Conservation (phyloP, 176 grass and related monocot genomes). For the Triticum urartu region DNA sequence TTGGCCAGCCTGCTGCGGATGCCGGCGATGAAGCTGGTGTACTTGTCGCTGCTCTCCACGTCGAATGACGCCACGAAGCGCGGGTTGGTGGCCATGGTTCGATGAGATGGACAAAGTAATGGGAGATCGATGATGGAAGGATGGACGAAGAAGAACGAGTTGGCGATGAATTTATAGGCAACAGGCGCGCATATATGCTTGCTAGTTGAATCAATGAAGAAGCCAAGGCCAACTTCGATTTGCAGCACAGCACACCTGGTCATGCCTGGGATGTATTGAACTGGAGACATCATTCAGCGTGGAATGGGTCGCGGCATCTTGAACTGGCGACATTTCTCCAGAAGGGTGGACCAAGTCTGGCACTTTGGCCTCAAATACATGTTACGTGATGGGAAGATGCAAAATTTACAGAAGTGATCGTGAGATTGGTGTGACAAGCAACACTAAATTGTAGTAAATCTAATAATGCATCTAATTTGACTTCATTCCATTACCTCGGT, state of each 20-base stretch:
- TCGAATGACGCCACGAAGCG: constrained; percentile 23
- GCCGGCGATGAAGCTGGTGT: constrained; percentile 13
- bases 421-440: constrained; percentile 27
- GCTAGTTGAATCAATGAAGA: neutral
- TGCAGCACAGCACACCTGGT: neutral
- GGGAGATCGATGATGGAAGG: neutral
- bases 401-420: too few relatives aligned
- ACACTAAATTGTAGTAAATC: neutral
- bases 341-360: neutral
- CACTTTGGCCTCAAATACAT: too few relatives aligned
- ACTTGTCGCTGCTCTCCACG: constrained; percentile 25
- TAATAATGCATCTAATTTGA: neutral
- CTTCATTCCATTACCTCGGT: too few relatives aligned
- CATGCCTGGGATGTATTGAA: neutral
- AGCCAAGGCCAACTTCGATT: neutral
- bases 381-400: too few relatives aligned
- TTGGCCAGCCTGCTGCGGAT: constrained; percentile 8
- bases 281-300: neutral
- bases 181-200: neutral
- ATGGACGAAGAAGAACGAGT: neutral
- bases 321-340: neutral
- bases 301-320: neutral
- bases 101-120: neutral
- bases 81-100: neutral
- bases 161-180: neutral